A percentile compares a stretch with the other conserved stretches of the same genome.
Conservation (phyloP, 2,329 filamentous ascomycete genomes). For the Neonectria ditissima region DNA sequence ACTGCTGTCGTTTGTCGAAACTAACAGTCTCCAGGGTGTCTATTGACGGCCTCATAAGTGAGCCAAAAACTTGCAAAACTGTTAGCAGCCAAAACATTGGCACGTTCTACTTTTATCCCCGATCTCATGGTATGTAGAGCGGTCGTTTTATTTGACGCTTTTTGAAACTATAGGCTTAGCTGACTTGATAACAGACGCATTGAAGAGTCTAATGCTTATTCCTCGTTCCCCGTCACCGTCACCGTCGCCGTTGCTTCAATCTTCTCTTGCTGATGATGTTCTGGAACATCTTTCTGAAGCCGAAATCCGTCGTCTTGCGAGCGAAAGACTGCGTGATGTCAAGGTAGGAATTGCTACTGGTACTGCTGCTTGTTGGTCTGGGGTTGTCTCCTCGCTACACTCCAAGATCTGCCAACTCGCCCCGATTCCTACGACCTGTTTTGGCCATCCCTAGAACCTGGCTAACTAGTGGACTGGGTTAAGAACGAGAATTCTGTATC, state of each 20-base stretch:
- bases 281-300: slow-evolving; percentile 24
- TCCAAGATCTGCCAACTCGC: neutral
- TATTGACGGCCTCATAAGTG: neutral
- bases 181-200: slow-evolving; percentile 29
- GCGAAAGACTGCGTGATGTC: slow-evolving; percentile 30
- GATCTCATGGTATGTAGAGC: slow-evolving; percentile 34
- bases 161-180: neutral
- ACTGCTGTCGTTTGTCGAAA: neutral
- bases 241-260: slow-evolving; percentile 18
- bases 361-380: neutral
- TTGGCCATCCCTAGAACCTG: neutral
- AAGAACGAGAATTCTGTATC: neutral
- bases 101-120: slow-evolving; percentile 36
- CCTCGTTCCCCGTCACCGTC: slow-evolving; percentile 31
- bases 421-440: neutral
- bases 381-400: neutral
- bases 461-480: neutral
- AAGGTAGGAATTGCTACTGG: slow-evolving; percentile 24
- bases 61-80: accelerated
- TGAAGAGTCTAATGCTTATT: slow-evolving; percentile 40
- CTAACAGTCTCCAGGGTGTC: slow-evolving; percentile 8
- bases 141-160: no score
- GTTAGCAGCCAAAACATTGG: neutral
- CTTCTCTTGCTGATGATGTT: neutral
- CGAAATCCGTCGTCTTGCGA: slow-evolving; percentile 37